Base-by-base conservation (phyloP, 305 asterid species). In the Plantago rigida region DNA sequence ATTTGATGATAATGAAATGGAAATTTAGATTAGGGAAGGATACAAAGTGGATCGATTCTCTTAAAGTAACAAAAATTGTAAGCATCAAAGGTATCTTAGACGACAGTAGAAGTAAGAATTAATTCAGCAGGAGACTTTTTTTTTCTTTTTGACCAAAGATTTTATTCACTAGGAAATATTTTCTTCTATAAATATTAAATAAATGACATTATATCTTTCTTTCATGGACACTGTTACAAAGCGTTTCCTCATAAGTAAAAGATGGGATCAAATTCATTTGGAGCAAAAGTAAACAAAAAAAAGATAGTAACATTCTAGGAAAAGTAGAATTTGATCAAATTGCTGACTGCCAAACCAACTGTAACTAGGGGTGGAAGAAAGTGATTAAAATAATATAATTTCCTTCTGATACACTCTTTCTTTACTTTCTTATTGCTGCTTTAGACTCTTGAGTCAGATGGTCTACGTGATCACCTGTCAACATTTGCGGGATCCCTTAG, bases 361-460 rank as follows among this genome's bases (percentile, higher is more conserved):
- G 42, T 46, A 47, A 51, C 36, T 34, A 70, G 36, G 14, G 63
- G n/a, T 26, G 53, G 55, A 50, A 63, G 63, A 71, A 62, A 56
- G 54, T 22, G 24, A 63, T 56, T 11, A 36, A 26, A 61, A 60
- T 44, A 58, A 22, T 22, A 22, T 2, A 22, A 22, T 22, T 22
- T 22, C 26, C 26, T 1, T 22, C 26, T 22, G 26, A 22, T 22
- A 22, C 26, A 22, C 26, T 22, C 26, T 22, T 22, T 9, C 19
- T 47, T 24, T 51, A 34, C 44, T 22, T 15, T 51, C 15, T 65
- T 28, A 12, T 58, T 76, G 51, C 67, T 47, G 39, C 56, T 66
- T 62, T 78, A 90, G 97, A 79, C 70, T 79, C 81, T 90, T 36
- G 97, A 87, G 53, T 81, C 97, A 58, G 96, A 83, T 59, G 89